Base-by-base conservation (phyloP, 2,329 filamentous ascomycete species). In the Talaromyces sp. region DNA sequence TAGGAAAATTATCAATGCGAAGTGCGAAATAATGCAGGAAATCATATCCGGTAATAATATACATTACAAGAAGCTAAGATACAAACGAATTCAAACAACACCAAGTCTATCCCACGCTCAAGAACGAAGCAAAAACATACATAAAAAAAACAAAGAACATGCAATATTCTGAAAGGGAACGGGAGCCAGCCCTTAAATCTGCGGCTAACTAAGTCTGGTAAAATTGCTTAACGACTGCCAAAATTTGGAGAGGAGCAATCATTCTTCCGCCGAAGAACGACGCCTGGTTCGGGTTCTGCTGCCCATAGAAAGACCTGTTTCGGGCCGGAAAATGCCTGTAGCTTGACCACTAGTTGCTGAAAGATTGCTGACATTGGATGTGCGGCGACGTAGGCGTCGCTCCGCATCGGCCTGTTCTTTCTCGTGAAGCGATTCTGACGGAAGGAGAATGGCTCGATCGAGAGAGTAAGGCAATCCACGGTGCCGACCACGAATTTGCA, bases 361-460 rank as follows among this genome's bases (percentile, higher is more conserved):
- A 35, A 62, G 68, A 12, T 68, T 66, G 58, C 73, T 76, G 19
- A 74, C 59, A 31, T 68, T 74, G 3, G 75, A 77, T 14, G 67
- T 57, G 14, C 74, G 72, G 10, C 75, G 72, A 54, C 72, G 74
- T 64, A 77, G 68, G 46, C 80, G 72, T 26, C 75, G 75, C 24
- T 78, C 77, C 0, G 79, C 80, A 61, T 85, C 81, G 27, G 76
- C 77, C 5, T 79, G 78, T 65, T 88, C 87, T 60, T 83, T 84
- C 63, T 83, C 77, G 58, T 88, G 81, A 3, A 88, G 71, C n/a
- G 81, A 80, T 63, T 89, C 87, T 10, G 81, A 85, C 0, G 88
- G 88, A 1, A 90, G 78, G 1, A 90, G 72, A 58, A 90, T 88
- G 31, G 88, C 88, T 54, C 87, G 83, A 66, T 91, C 88, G 8